Conservation (phyloP, 805 yeast genomes). For the Metschnikowia anglica region DNA sequence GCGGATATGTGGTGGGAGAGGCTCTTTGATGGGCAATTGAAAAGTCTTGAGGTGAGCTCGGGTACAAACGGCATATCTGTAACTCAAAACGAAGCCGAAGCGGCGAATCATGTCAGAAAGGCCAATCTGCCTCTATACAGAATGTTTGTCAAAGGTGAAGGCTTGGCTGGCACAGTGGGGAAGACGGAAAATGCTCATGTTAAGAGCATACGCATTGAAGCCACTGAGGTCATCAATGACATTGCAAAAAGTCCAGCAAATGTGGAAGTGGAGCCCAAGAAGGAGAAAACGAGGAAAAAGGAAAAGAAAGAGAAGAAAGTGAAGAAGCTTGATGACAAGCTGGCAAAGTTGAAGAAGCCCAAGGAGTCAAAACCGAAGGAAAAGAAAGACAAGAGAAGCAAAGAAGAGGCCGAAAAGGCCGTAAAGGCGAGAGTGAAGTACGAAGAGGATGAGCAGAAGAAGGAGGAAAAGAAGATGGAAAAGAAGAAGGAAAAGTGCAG, state of each 20-base stretch:
- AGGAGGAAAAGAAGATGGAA: slow-evolving; percentile 24
- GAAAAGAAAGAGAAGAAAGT: slow-evolving; percentile 33
- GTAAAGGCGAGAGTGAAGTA: too few species aligned
- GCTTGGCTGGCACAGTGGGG: slow-evolving; percentile 73
- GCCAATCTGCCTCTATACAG: slow-evolving; percentile 71
- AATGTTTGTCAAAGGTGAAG: slow-evolving; percentile 87
- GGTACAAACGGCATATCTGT: slow-evolving; percentile 46
- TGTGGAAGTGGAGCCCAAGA: slow-evolving; percentile 17
- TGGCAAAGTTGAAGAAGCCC: too few species aligned
- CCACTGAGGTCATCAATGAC: slow-evolving; percentile 12
- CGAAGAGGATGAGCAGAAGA: slow-evolving; percentile 24
- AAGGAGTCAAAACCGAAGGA: slow-evolving; percentile 30
- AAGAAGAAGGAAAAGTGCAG: slow-evolving; percentile 21
- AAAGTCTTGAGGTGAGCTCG: slow-evolving; percentile 60
- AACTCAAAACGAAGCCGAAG: slow-evolving; percentile 49
- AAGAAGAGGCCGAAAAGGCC: too few species aligned
- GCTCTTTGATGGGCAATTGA: slow-evolving; percentile 89
- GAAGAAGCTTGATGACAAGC: too few species aligned
- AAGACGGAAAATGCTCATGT: slow-evolving; percentile 28
- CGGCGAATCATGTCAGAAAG: slow-evolving; percentile 48
- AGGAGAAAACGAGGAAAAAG: slow-evolving; percentile 26
- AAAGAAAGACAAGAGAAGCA: slow-evolving; percentile 24
- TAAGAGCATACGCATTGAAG: slow-evolving; percentile 8
- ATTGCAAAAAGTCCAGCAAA: slow-evolving; percentile 8
- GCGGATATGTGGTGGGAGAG: slow-evolving; percentile 97